Conservation (phyloP, 2,329 filamentous ascomycete genomes). For the Aureobasidium mangrovei region DNA sequence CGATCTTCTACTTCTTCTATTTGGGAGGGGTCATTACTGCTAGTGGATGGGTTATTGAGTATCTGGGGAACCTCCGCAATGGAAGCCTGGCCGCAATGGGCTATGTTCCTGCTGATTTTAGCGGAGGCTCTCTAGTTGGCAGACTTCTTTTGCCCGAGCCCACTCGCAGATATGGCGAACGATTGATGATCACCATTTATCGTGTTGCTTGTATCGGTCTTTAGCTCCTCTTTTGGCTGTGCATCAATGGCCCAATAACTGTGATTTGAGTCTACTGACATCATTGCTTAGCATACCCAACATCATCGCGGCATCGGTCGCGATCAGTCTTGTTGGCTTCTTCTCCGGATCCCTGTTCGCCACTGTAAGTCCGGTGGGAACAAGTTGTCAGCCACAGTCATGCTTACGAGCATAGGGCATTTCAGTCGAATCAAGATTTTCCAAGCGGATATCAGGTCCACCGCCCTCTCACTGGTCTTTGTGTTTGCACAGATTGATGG, state of each 20-base stretch:
- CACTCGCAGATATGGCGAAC: constrained; percentile 51
- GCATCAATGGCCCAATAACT: not conserved
- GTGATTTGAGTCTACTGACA: not conserved
- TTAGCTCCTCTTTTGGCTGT: constrained; percentile 53
- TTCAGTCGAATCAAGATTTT: constrained; percentile 47
- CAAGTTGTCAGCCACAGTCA: not conserved
- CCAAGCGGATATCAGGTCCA: constrained; percentile 37
- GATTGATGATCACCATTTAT: constrained; percentile 39
- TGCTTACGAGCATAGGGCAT: constrained; percentile 38
- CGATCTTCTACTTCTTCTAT: constrained; percentile 57
- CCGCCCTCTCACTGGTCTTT: constrained; percentile 33
- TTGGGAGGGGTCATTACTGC: constrained; percentile 49
- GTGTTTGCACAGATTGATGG: constrained; percentile 21
- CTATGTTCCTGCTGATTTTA: constrained; percentile 54
- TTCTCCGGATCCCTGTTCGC: constrained; percentile 52
- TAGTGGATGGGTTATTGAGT: constrained; percentile 57
- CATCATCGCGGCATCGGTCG: constrained; percentile 43
- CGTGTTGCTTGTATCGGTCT: constrained; percentile 43
- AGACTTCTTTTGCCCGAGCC: constrained; percentile 51
- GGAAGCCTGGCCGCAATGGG: constrained; percentile 50
- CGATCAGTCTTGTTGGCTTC: constrained; percentile 48
- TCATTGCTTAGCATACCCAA: constrained; percentile 29
- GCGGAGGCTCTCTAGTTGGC: constrained; percentile 49
- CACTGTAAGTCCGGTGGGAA: constrained; percentile 31
- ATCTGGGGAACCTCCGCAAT: constrained; percentile 50